Evolutionary conservation across 2,329 filamentous ascomycete genomes (phyloP), one percentile per base, ranked within the genome.

Genomic region (Pseudomassariella vexata): DNA sequence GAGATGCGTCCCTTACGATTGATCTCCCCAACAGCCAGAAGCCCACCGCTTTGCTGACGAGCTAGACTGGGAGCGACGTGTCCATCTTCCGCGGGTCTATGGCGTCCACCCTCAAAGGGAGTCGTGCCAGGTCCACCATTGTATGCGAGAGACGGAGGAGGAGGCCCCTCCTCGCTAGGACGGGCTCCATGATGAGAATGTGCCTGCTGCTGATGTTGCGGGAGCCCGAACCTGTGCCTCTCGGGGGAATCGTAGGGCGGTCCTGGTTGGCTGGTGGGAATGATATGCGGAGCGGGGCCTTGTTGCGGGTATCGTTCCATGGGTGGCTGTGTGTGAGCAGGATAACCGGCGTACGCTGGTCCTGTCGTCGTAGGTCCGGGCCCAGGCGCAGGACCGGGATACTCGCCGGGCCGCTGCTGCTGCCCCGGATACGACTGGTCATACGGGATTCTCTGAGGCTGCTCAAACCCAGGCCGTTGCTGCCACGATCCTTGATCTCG

Each of bases 1-100:
- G 90, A 95, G 23, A 87, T 72, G 29, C 89, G 80, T 2, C 89
- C 89, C 43, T 82, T 84, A 32, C 86, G 79, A 50, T 87, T 88
- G 38, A 82, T 80, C 36, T 85, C 81, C 46, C 94, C 86, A 9
- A 94, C 72, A 3, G 78, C 80, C n/a, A 95, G 65, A 25, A 94
- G 68, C 22, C 75, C 79, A 38, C 84, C 79, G 39, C 84, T 70
- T 38, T 69, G 78, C 28, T 73, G 73, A 7, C 59, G 61, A 32
- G 73, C 70, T 22, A 76, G 68, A 24, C 76, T 67, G 19, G 74
- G 68, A 15, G 29, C 32, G 14, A n/a, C 23, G 16, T 29, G 19
- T 30, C 76, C 70, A 34, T 71, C 73, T 31, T 72, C 76, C 45
- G 28, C 24, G 12, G 58, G 52, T n/a, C n/a, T n/a, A n/a, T n/a